phyloP scores from a whole-genome alignment of 2,329 filamentous ascomycete genomes.

The Biscogniauxia sp. region DNA sequence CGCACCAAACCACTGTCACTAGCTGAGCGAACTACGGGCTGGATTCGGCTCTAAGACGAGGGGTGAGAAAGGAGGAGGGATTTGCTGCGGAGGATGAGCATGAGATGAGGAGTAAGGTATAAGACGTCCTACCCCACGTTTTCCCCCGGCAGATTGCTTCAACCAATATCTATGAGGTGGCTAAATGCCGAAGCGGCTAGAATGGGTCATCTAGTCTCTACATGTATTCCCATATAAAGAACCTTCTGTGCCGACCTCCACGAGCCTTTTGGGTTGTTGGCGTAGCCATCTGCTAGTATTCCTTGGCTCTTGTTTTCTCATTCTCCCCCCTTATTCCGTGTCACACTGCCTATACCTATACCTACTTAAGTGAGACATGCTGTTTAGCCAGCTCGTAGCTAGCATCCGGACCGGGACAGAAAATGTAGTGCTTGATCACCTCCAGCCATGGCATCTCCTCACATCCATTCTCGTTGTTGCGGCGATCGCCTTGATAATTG shows the following conservation, averaged over 20 bases:
- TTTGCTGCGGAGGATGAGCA: too few species aligned
- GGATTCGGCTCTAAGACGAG: too few species aligned
- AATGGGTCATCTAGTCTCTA: neutral
- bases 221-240: neutral
- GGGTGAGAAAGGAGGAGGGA: neutral
- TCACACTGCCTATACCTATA: neutral
- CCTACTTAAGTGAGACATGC: conserved; percentile 12
- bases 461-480: conserved; percentile 22
- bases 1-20: too few species aligned
- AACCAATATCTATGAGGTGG: conserved; percentile 15
- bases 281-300: neutral
- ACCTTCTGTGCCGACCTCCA: neutral
- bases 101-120: too few species aligned
- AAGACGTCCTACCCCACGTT: conserved; percentile 17
- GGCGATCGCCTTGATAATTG: conserved; percentile 31
- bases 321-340: neutral
- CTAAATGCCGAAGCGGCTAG: conserved; percentile 12
- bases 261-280: neutral
- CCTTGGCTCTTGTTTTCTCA: neutral
- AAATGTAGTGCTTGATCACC: conserved; percentile 6
- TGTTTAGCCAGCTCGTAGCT: conserved; percentile 22
- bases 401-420: conserved; percentile 7
- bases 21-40: too few species aligned
- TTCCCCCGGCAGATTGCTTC: conserved; percentile 17
- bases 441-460: conserved; percentile 20